These are phyloP conservation scores for Colletotrichum liriopes DNA, from an alignment of 2,329 filamentous ascomycete species.

Conservation along the genomic window DNA sequence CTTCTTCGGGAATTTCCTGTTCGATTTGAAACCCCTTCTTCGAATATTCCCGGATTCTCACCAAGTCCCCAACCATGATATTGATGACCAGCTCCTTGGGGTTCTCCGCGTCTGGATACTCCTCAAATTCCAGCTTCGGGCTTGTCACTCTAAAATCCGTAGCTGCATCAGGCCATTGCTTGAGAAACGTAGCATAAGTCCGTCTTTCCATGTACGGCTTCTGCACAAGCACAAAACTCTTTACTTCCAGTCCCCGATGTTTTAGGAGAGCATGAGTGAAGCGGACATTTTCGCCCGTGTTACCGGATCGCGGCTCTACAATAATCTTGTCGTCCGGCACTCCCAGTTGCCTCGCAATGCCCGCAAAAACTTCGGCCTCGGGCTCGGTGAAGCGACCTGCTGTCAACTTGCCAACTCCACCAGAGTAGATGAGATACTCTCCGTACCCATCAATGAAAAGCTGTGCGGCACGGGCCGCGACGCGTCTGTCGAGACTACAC, in stretches of 20 bases:
- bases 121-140: conserved; percentile 55
- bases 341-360: conserved; percentile 56
- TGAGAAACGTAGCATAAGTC: conserved; percentile 62
- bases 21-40: conserved; percentile 60
- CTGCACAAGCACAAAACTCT: conserved; percentile 60
- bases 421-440: conserved; percentile 61
- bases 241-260: conserved; percentile 46
- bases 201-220: conserved; percentile 66
- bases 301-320: conserved; percentile 57
- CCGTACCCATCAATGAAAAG: conserved; percentile 59
- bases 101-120: conserved; percentile 60
- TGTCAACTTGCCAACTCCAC: conserved; percentile 59
- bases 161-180: conserved; percentile 59
- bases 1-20: conserved; percentile 58
- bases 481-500: conserved; percentile 63
- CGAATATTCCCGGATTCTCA: conserved; percentile 61
- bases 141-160: conserved; percentile 58
- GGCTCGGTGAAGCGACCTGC: conserved; percentile 55
- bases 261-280: conserved; percentile 58
- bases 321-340: conserved; percentile 57
- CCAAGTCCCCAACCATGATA: conserved; percentile 62
- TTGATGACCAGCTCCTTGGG: conserved; percentile 59
- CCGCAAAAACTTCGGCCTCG: conserved; percentile 61
- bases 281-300: conserved; percentile 65
- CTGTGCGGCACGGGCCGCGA: conserved; percentile 59